Base-by-base conservation (phyloP, 345 rosid genomes). In the Syzygium aqueum region DNA sequence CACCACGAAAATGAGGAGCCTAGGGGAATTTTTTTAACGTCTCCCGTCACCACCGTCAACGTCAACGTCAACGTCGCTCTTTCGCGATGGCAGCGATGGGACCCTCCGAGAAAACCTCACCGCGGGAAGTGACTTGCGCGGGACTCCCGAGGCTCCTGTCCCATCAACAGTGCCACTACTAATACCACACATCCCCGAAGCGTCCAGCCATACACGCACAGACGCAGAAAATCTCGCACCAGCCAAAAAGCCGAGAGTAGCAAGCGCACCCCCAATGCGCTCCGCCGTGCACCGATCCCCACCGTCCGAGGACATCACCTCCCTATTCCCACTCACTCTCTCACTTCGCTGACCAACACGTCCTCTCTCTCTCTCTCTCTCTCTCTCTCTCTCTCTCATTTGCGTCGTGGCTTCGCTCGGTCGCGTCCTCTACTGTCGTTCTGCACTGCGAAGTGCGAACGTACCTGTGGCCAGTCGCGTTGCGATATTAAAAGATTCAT, bases 131-230 rank as follows among this genome's bases (percentile, higher is more conserved):
- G 94, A 89, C 92, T 93, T 88, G 87, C 86, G 89, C 53, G 86
- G 92, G 85, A 89, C 93, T 91, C 90, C 89, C 93, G 90, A 93
- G 91, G 92, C 28, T 57, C 85, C 85, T 80, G 33, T 90, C 86
- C 82, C 87, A 63, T 63, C 53, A 49, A 50, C 46, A 46, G 59
- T 28, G 8, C n/a, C 33, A 11, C 51, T 84, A 53, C 86, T 87
- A 53, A 52, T 59, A 84, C 25, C 43, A 50, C 21, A 28, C 77
- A 28, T 17, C 61, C 57, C 49, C 40, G 16, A 30, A 50, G 49
- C 10, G 80, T 46, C 80, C 80, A 73, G 80, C 80, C 80, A 51
- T 78, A 85, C 52, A 53, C 50, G 23, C 63, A 40, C 50, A 73
- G 50, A 77, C 59, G 61, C 43, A 23, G 30, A 7, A n/a, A 73